phyloP scores from a whole-genome alignment of 768 basidiomycete genomes.

The Suillus hirtellus region DNA sequence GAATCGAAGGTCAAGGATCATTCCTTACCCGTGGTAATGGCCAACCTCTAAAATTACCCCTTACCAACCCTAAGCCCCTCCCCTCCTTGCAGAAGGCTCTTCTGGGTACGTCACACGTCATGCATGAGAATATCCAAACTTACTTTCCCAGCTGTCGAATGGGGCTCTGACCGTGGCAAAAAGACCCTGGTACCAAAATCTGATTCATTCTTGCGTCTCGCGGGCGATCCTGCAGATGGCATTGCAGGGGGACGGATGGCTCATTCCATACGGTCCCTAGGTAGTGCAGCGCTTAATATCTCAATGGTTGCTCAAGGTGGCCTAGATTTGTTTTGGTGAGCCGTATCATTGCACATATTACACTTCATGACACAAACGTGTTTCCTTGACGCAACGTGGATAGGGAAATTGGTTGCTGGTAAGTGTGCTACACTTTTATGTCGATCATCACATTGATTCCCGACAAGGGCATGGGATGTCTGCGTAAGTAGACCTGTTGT shows the following conservation, averaged over 20 bases:
- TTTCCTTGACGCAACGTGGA: conserved; percentile 5
- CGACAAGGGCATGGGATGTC: conserved; percentile 77
- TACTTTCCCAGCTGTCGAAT: conserved; percentile 65
- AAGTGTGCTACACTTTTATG: conserved; percentile 23
- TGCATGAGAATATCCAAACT: conserved; percentile 12
- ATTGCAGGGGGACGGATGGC: conserved; percentile 79
- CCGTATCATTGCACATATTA: conserved; percentile 4
- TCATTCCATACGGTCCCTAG: conserved; percentile 80
- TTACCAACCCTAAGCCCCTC: conserved; percentile 62
- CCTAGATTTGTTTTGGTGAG: conserved; percentile 84
- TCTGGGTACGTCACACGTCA: conserved; percentile 47
- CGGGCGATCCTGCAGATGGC: conserved; percentile 60
- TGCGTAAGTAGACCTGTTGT: conserved; percentile 45
- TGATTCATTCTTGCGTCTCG: conserved; percentile 69
- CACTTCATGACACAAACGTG: neutral
- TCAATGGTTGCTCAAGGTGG: conserved; percentile 86
- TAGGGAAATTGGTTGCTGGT: conserved; percentile 83
- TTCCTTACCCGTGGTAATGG: conserved; percentile 56
- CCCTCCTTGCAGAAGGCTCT: conserved; percentile 70
- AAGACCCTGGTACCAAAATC: conserved; percentile 58
- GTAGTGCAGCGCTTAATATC: conserved; percentile 83
- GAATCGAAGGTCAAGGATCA: conserved; percentile 76
- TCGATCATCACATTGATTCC: neutral
- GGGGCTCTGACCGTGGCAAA: conserved; percentile 76
- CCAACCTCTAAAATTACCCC: conserved; percentile 60